Evolutionary conservation across 2,329 filamentous ascomycete species (phyloP).

Genomic region (Zymoseptoria tritici): DNA sequence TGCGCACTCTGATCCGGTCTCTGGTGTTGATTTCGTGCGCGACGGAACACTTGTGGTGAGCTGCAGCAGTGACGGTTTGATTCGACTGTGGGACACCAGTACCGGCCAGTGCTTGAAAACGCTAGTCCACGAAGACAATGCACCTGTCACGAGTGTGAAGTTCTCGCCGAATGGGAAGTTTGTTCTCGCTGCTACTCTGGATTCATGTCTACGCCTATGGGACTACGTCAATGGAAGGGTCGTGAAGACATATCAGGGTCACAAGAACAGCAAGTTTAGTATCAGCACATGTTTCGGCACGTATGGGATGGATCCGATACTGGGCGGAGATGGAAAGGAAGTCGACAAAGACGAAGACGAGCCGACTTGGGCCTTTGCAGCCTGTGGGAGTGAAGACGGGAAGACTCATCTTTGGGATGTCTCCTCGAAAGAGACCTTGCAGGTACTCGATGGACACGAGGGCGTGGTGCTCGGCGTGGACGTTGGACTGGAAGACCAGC

Average conservation of each 20-base stretch:
- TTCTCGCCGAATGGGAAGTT: constrained; percentile 94
- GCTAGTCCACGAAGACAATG: constrained; percentile 92
- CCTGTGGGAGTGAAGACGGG: constrained; percentile 81
- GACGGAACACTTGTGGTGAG: constrained; percentile 90
- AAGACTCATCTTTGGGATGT: constrained; percentile 86
- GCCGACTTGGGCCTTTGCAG: constrained; percentile 55
- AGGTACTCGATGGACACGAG: constrained; percentile 52
- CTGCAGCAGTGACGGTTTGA: constrained; percentile 84
- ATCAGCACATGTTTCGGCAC: constrained; percentile 77
- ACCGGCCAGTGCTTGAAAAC: constrained; percentile 94
- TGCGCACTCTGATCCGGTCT: constrained; percentile 90
- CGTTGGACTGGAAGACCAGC: constrained; percentile 46
- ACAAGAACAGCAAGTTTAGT: constrained; percentile 75
- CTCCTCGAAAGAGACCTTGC: constrained; percentile 71
- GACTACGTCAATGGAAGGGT: constrained; percentile 87
- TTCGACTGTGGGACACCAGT: constrained; percentile 90
- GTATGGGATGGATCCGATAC: constrained; percentile 37
- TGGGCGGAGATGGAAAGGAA: constrained; percentile 5
- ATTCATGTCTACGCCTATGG: constrained; percentile 86
- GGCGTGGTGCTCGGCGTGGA: constrained; percentile 55
- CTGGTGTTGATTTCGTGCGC: constrained; percentile 83
- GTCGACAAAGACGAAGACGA: constrained; percentile 15
- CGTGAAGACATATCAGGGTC: constrained; percentile 95
- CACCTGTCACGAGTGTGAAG: constrained; percentile 76
- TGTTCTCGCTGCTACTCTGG: constrained; percentile 84